Base-by-base conservation (phyloP, 129 eudicot species). In the Cynara cardunculus region DNA sequence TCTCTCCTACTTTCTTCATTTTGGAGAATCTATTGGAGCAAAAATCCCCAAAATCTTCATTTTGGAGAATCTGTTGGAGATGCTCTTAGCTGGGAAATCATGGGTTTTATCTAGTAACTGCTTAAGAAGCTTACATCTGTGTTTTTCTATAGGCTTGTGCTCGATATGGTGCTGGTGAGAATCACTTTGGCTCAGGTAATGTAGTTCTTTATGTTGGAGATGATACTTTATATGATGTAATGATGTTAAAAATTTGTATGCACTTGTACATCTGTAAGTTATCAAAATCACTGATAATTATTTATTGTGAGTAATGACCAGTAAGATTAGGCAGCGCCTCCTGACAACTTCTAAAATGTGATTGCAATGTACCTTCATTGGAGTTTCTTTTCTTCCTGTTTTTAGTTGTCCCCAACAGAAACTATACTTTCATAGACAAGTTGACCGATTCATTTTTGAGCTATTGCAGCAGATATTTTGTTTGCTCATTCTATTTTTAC, bases 171-270 rank as follows among this genome's bases (percentile, higher is more conserved):
- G 86, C 84, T 87, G 90, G 88, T 69, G 96, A 87, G 69, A 77
- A 78, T 85, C 89, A 87, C 79, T 86, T 82, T 86, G 89, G 84
- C 44, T 85, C 94, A 90, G 98, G 97, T 94, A 89, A 24, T 69
- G 64, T 34, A 34, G 76, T 32, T 66, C 71, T 69, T 30, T 68
- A 7, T 19, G 69, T 64, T 64, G 22, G 69, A 64, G 69, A 22
- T 64, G 27, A 64, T 64, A 24, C 28, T 24, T 28, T 64, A 64
- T 64, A 64, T 5, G 28, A 19, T 64, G 28, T 21, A 56, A n/a
- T 56, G 24, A 56, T 56, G 65, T 64, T 9, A 21, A 24, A 62
- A 62, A 8, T 5, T 61, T 61, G 67, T 8, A 64, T 19, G 14
- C 9, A 24, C 9, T 64, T 64, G 10, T 64, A 22, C 26, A 8